Evolutionary conservation across 2,329 filamentous ascomycete genomes (phyloP).

Genomic region (Zasmidium cellare): DNA sequence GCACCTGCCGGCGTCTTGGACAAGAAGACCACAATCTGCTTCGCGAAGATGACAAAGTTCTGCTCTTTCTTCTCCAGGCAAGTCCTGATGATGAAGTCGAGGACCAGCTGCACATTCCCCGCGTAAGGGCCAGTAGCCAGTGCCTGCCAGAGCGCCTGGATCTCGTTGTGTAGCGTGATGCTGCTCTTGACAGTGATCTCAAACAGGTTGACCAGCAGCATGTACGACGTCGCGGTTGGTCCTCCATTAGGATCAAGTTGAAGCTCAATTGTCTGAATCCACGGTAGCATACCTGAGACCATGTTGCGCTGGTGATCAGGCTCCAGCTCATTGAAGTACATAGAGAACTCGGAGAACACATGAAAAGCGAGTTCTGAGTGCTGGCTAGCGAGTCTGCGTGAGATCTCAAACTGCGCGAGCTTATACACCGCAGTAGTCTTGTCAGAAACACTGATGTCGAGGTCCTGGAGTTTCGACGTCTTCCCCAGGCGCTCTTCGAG

Average conservation of each 20-base stretch:
- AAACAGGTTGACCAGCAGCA: conserved; percentile 89
- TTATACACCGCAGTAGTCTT: conserved; percentile 99
- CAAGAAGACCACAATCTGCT: conserved; percentile 95
- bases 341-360: conserved; percentile 92
- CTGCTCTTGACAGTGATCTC: conserved; percentile 95
- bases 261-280: conserved; percentile 92
- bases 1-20: conserved; percentile 82
- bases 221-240: conserved; percentile 88
- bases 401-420: conserved; percentile 94
- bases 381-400: conserved; percentile 82
- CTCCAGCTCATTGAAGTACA: conserved; percentile 86
- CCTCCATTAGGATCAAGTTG: conserved; percentile 89
- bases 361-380: conserved; percentile 88
- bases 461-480: conserved; percentile 90
- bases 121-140: conserved; percentile 88
- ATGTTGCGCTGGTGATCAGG: conserved; percentile 87
- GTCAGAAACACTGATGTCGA: conserved; percentile 97
- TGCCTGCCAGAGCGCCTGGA: conserved; percentile 96
- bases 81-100: conserved; percentile 94
- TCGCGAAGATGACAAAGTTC: conserved; percentile 96
- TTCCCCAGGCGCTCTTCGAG: conserved; percentile 76
- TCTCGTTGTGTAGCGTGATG: conserved; percentile 87
- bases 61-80: conserved; percentile 94
- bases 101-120: conserved; percentile 88
- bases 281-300: conserved; percentile 89